Evolutionary conservation across 768 basidiomycete genomes (phyloP).

Genomic region (Megacollybia marginata): DNA sequence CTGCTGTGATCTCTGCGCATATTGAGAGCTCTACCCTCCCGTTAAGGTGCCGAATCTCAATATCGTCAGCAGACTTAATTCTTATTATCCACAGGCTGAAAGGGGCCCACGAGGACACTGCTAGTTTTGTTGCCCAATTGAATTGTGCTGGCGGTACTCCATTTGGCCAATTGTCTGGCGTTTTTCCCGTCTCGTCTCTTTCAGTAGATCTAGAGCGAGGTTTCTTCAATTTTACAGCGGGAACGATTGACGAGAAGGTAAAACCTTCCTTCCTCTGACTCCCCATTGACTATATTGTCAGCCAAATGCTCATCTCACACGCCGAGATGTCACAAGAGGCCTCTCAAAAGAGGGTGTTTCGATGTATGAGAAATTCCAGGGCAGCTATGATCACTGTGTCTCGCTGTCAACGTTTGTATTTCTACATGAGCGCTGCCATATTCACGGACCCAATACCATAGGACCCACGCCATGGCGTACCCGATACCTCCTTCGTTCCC

Average conservation of each 20-base stretch:
- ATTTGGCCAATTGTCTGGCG: conserved; percentile 51
- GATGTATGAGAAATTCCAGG: conserved; percentile 33
- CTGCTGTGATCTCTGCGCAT: conserved; percentile 52
- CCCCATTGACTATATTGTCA: neutral
- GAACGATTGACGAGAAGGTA: conserved; percentile 2
- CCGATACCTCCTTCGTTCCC: conserved; percentile 60
- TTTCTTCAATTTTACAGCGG: conserved; percentile 36
- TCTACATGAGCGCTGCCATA: neutral
- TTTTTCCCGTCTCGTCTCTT: conserved; percentile 32
- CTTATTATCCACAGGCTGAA: conserved; percentile 18
- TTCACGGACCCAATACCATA: conserved; percentile 15
- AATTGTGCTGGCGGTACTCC: conserved; percentile 46
- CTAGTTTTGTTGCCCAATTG: conserved; percentile 37
- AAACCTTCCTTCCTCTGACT: neutral
- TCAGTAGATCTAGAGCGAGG: conserved; percentile 20
- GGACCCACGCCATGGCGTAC: conserved; percentile 42
- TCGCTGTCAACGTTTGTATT: conserved; percentile 27
- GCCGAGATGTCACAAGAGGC: conserved; percentile 55
- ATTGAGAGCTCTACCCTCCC: conserved; percentile 55
- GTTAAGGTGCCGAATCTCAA: conserved; percentile 34
- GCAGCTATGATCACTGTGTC: conserved; percentile 18
- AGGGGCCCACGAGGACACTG: conserved; percentile 28
- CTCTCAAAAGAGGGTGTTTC: conserved; percentile 31
- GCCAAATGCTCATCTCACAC: conserved; percentile 23
- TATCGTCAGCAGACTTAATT: conserved; percentile 2